Percentiles rank a stretch among this genome's conserved stretches.
Conservation (phyloP, 371 early-diverging fungal genomes). For the Saksenaea vasiformis region DNA sequence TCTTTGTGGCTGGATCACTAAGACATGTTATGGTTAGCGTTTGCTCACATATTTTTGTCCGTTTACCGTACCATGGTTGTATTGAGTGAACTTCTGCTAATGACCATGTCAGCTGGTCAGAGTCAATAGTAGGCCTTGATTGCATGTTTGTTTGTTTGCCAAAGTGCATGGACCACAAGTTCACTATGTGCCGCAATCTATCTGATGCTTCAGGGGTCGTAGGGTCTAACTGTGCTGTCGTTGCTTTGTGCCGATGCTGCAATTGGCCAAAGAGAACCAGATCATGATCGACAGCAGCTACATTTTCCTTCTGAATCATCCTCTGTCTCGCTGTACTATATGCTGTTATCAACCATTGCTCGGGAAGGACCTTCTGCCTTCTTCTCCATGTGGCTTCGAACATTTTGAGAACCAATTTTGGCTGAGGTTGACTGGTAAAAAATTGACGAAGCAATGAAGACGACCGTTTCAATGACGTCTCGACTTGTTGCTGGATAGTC, state of each 20-base stretch:
- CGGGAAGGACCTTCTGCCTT: neutral
- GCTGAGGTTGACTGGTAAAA: conserved; percentile 2
- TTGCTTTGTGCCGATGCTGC: neutral
- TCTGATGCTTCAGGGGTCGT: neutral
- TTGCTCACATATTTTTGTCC: neutral
- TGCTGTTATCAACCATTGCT: neutral
- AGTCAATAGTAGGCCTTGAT: neutral
- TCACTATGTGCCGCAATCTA: neutral
- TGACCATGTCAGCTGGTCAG: neutral
- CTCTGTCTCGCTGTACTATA: neutral
- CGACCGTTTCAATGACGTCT: neutral
- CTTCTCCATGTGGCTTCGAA: neutral
- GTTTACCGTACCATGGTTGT: neutral
- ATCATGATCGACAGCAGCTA: neutral
- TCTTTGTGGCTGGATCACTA: neutral
- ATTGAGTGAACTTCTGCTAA: neutral
- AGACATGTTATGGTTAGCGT: neutral
- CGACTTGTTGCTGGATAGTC: conserved; percentile 30
- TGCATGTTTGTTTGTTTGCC: neutral
- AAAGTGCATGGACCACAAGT: neutral
- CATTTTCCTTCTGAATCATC: neutral
- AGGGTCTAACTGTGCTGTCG: neutral
- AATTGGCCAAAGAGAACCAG: neutral
- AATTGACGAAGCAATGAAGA: conserved; percentile 7
- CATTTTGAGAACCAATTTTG: neutral